Base-by-base conservation (phyloP, 164 flowering plant genomes). In the Akebia trifoliata region DNA sequence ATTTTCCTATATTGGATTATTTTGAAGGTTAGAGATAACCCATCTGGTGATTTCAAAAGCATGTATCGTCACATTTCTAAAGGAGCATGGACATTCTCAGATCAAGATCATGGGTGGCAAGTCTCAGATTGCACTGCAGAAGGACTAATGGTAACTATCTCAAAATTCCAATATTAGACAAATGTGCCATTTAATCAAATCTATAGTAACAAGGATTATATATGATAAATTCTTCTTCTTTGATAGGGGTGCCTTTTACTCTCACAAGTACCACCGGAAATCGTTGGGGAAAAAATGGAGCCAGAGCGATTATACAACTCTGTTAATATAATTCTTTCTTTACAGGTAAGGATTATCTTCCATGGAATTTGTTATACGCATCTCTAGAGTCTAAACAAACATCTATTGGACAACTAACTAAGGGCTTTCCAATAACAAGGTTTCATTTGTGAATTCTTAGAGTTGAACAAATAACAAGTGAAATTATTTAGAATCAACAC, bases 51-150 rank as follows among this genome's bases (percentile, higher is more conserved):
- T 62, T 78, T 81, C 18, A 55, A 25, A 42, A 44, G 18, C 52
- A 78, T 84, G 95, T 87, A 80, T 56, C 88, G 92, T 12, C 95
- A 92, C 66, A 87, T 83, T 34, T 84, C 90, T 1, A 91, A 86
- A 74, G 98, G 98, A 34, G 84, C 81, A 51, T 91, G 98, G 98
- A 80, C 96, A n/a, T 88, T 91, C 63, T 85, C 95, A 28, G 86
- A 87, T 29, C 74, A 76, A 57, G 97, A 90, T 71, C 81, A 85
- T 50, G 87, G 93, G 24, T 90, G 91, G 97, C 85, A 81, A 29
- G 73, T 86, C 56, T 85, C 97, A 14, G 98, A 92, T 56, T 85
- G 95, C 68, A 87, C 98, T 0, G 83, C 91, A 1, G 96, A 84
- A 77, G 96, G 84, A 42, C 52, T 93, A 30, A 86, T 76, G 65